Percentiles rank a stretch among this genome's conserved stretches.
phyloP scores from a whole-genome alignment of 2,329 filamentous ascomycete species.

The Diaporthe destruens region DNA sequence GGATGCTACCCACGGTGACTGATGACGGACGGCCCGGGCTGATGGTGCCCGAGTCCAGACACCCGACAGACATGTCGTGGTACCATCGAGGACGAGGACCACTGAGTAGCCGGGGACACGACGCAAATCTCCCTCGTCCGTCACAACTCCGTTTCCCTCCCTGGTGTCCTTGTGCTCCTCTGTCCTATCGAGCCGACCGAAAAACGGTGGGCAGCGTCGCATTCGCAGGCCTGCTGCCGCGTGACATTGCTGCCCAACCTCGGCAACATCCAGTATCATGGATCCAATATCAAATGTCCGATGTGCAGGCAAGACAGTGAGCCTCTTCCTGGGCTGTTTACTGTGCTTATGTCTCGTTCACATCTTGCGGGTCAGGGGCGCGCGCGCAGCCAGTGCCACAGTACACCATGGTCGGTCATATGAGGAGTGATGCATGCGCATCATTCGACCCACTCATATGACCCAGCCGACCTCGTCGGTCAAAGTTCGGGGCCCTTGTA shows the following conservation, averaged over 20 bases:
- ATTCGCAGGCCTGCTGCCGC: slow-evolving; percentile 14
- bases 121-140: slow-evolving; percentile 3
- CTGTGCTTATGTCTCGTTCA: background rate
- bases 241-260: slow-evolving; percentile 26
- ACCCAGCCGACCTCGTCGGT: background rate
- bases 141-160: slow-evolving; percentile 15
- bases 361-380: slow-evolving; percentile 3
- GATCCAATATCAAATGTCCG: slow-evolving; percentile 15
- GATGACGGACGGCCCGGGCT: background rate
- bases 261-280: background rate
- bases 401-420: slow-evolving; percentile 1
- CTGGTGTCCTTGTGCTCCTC: background rate
- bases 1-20: slow-evolving; percentile 12
- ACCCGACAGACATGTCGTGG: background rate
- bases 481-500: background rate
- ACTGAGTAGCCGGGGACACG: background rate
- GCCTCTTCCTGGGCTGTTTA: background rate
- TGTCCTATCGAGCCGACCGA: slow-evolving; percentile 14
- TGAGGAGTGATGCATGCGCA: slow-evolving; percentile 15
- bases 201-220: slow-evolving; percentile 26
- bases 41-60: background rate
- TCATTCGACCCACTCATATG: slow-evolving; percentile 13
- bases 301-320: background rate
- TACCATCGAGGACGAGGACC: background rate
- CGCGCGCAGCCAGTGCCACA: slow-evolving; percentile 3